Evolutionary conservation across 768 basidiomycete species (phyloP), one percentile per base, ranked within the genome.

Genomic region (Coprinellus micaceus): DNA sequence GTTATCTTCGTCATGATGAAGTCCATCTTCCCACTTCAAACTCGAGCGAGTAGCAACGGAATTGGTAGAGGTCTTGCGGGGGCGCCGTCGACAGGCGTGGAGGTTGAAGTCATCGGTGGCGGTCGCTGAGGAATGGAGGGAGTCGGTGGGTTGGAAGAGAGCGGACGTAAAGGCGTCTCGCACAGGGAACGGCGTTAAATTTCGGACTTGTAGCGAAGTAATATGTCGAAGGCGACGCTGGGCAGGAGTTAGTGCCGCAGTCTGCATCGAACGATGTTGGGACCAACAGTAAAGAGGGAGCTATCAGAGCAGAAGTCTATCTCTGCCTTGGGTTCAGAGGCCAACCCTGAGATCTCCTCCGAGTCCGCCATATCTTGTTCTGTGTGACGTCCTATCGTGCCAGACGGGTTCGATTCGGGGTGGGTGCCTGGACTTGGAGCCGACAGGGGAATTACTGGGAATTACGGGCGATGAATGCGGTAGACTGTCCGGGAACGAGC

Each of bases 151-250:
- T 63, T 87, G 83, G 17, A 78, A 75, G 52, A 92, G 76, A 19
- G 89, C 88, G 22, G 88, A 87, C 19, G 90, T 84, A 59, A 90
- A 77, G 5, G 85, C 79, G 68, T 93, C 90, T 33, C 91, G 84
- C 52, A 82, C 82, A 30, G 90, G 90, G 67, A 90, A 92, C 1
- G 88, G 89, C n/a, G 91, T 88, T 36, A 93, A 74, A 66, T 93
- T 93, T 59, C 84, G 82, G 61, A 93, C 77, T 72, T 91, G 87
- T 48, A 93, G 74, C 41, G 82, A 77, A 55, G 81, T 77, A 56
- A 92, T 78, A 72, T 92, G 88, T 61, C 89, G 82, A 59, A 90
- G 76, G 41, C 88, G 85, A 64, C 82, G 82, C 82, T 89, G 69
- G 37, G 65, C 45, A 3, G 41, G 52, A 59, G 56, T 28, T 51